phyloP scores from a whole-genome alignment of 805 yeast genomes.

The Vanderwaltozyma yarrowii region DNA sequence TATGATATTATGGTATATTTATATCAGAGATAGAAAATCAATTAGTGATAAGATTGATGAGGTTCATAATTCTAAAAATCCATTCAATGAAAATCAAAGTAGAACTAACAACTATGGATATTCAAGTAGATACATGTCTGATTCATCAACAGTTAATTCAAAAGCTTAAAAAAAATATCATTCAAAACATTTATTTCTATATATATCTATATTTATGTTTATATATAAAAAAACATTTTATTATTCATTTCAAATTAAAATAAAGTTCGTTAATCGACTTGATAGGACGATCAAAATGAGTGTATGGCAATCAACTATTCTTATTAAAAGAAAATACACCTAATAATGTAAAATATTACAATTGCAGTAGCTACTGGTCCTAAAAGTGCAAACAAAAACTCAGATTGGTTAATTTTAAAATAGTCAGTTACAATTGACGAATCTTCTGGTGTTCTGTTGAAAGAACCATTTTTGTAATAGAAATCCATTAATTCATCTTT shows the following conservation, averaged over 20 bases:
- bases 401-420: constrained; percentile 15
- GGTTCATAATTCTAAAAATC: constrained; percentile 4
- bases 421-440: constrained; percentile 12
- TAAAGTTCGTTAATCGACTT: too few relatives aligned
- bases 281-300: too few relatives aligned
- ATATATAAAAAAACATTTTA: background rate
- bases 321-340: too few relatives aligned
- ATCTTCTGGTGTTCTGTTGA: constrained; percentile 20
- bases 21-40: constrained; percentile 28
- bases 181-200: background rate
- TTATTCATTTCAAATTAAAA: background rate
- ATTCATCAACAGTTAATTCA: constrained; percentile 3
- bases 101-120: background rate
- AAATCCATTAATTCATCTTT: constrained; percentile 66
- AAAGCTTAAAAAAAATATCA: background rate
- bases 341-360: background rate
- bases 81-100: constrained; percentile 1
- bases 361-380: constrained; percentile 7
- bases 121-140: constrained; percentile 4
- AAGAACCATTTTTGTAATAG: constrained; percentile 47
- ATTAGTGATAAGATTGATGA: constrained; percentile 11
- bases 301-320: too few relatives aligned
- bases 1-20: constrained; percentile 29
- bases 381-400: constrained; percentile 10
- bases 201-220: background rate